Percentiles rank a stretch among this genome's conserved stretches.
Evolutionary conservation across 371 early-diverging fungal species (phyloP).

Genomic region (Mortierella sp.): DNA sequence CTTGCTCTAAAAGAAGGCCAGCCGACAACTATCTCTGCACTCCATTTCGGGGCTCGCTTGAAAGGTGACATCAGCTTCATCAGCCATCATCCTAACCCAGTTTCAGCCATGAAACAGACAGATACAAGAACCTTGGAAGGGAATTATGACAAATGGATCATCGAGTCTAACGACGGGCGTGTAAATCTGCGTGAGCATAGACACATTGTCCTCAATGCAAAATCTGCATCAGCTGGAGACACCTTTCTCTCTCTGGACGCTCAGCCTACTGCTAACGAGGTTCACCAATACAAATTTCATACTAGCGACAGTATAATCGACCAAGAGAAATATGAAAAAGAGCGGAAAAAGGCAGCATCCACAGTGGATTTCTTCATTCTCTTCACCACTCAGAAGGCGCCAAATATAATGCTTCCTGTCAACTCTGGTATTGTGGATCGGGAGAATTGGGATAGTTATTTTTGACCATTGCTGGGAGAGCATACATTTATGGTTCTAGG

Average conservation of each 20-base stretch:
- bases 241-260: background rate
- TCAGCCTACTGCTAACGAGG: background rate
- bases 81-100: background rate
- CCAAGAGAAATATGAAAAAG: background rate
- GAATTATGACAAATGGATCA: no score
- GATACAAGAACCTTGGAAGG: no score
- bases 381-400: background rate
- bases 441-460: background rate
- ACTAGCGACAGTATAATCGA: background rate
- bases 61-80: background rate
- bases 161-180: no score
- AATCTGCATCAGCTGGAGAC: background rate
- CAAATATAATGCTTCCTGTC: background rate
- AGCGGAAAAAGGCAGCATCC: background rate
- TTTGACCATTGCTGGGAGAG: background rate
- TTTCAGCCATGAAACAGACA: no score
- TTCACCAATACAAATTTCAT: slow-evolving; percentile 1
- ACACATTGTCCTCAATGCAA: background rate
- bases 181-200: background rate
- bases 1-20: background rate
- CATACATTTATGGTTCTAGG: background rate
- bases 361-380: background rate
- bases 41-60: no score
- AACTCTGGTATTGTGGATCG: slow-evolving; percentile 1
- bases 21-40: background rate